These are phyloP conservation scores for Sambucus nigra DNA, from an alignment of 129 eudicot species.

Conservation along the genomic window DNA sequence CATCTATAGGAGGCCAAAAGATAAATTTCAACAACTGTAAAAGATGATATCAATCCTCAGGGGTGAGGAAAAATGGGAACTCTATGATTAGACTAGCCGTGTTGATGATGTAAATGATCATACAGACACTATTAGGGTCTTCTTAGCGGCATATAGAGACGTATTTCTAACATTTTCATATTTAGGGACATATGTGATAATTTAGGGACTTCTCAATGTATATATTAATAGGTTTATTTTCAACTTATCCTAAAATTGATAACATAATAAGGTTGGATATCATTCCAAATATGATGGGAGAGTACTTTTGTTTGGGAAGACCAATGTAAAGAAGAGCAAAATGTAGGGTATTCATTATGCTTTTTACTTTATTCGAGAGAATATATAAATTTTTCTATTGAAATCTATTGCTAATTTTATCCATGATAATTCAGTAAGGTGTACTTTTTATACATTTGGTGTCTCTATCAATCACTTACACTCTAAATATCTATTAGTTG, in stretches of 20 bases:
- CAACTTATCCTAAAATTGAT: neutral
- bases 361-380: neutral
- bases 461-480: too few relatives aligned
- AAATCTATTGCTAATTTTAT: too few relatives aligned
- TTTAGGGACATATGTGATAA: too few relatives aligned
- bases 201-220: too few relatives aligned
- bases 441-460: too few relatives aligned
- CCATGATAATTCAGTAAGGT: too few relatives aligned
- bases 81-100: slow-evolving; percentile 95
- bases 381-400: neutral
- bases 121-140: neutral
- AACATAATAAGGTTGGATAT: neutral
- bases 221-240: neutral
- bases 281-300: neutral
- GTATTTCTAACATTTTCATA: too few relatives aligned
- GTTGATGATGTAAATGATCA: slow-evolving; percentile 73
- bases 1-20: slow-evolving; percentile 72
- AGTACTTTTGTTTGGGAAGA: neutral
- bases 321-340: neutral
- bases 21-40: slow-evolving; percentile 91
- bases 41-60: slow-evolving; percentile 95
- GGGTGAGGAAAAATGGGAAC: slow-evolving; percentile 83
- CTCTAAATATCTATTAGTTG: too few relatives aligned
- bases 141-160: too few relatives aligned
- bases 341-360: neutral